Conservation (phyloP, 371 early-diverging fungal species). For the Blakeslea trispora region DNA sequence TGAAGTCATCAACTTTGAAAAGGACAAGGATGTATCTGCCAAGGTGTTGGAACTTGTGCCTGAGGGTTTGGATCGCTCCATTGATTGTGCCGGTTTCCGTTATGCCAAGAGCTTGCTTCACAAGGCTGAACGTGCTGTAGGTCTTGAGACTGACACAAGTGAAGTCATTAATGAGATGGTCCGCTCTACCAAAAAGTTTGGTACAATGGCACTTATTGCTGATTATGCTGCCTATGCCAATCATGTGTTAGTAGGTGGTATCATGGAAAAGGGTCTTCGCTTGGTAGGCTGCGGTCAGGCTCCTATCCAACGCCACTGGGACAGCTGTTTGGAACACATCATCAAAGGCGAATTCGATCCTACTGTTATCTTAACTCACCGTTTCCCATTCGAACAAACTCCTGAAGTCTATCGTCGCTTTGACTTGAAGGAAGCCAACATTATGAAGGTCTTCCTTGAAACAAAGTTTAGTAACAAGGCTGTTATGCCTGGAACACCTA, state of each 20-base stretch:
- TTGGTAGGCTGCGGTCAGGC: slow-evolving; percentile 59
- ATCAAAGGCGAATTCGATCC: slow-evolving; percentile 52
- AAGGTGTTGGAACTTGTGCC: slow-evolving; percentile 45
- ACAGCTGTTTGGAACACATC: slow-evolving; percentile 43
- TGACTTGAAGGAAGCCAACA: slow-evolving; percentile 54
- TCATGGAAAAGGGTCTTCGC: slow-evolving; percentile 65
- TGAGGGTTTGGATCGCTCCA: slow-evolving; percentile 52
- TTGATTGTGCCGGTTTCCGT: slow-evolving; percentile 50
- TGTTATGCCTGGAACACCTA: slow-evolving; percentile 9
- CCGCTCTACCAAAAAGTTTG: slow-evolving; percentile 49
- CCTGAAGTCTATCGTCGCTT: slow-evolving; percentile 54
- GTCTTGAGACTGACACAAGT: slow-evolving; percentile 60
- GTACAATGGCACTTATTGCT: slow-evolving; percentile 52
- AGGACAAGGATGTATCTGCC: slow-evolving; percentile 39
- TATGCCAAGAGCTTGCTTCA: slow-evolving; percentile 16
- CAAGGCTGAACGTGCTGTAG: slow-evolving; percentile 37
- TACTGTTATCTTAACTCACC: slow-evolving; percentile 58
- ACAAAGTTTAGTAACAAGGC: slow-evolving; percentile 33
- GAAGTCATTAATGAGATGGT: slow-evolving; percentile 61
- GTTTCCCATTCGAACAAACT: slow-evolving; percentile 47
- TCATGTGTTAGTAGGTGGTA: slow-evolving; percentile 59
- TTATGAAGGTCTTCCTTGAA: slow-evolving; percentile 52
- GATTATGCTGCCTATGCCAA: slow-evolving; percentile 41
- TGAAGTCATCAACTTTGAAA: slow-evolving; percentile 50
- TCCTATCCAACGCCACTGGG: slow-evolving; percentile 59